phyloP scores from a whole-genome alignment of 768 basidiomycete species.

The Amanita molliuscula region DNA sequence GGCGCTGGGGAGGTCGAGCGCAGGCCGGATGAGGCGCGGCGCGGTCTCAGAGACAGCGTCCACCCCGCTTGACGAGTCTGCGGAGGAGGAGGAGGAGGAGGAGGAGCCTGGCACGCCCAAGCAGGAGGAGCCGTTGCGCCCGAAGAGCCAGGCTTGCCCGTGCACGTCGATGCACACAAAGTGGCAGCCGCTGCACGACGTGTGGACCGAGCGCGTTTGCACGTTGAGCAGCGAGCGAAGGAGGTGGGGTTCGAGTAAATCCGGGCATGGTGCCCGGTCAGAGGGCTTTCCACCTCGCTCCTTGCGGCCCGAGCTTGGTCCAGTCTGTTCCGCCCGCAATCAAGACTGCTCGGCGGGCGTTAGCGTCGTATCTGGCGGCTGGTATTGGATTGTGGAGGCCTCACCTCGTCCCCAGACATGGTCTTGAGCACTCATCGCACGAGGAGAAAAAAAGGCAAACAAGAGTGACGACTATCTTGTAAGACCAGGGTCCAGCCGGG shows the following conservation, averaged over 20 bases:
- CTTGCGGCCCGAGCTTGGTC: constrained; percentile 69
- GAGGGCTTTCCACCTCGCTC: constrained; percentile 40
- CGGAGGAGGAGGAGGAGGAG: background rate
- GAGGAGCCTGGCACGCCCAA: constrained; percentile 47
- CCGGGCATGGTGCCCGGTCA: constrained; percentile 45
- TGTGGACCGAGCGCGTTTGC: constrained; percentile 59
- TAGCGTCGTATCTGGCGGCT: background rate
- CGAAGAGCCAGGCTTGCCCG: constrained; percentile 85
- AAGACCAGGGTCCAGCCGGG: too few relatives aligned
- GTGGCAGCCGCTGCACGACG: constrained; percentile 70
- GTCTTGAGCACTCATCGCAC: background rate
- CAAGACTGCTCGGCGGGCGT: constrained; percentile 42
- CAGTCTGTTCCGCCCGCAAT: constrained; percentile 86
- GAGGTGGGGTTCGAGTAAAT: constrained; percentile 83
- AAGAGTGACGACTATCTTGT: background rate
- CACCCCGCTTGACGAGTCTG: constrained; percentile 19
- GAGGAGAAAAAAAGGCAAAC: background rate
- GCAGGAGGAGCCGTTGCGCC: constrained; percentile 64
- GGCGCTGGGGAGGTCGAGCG: constrained; percentile 46
- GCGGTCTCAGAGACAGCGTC: constrained; percentile 67
- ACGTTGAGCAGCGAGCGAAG: constrained; percentile 82
- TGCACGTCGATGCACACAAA: constrained; percentile 63
- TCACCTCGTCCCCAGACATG: background rate
- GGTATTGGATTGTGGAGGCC: background rate
- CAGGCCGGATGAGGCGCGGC: constrained; percentile 49